These are phyloP conservation scores for Salinomyces thailandicus DNA, from an alignment of 2,329 filamentous ascomycete genomes.

Conservation along the genomic window DNA sequence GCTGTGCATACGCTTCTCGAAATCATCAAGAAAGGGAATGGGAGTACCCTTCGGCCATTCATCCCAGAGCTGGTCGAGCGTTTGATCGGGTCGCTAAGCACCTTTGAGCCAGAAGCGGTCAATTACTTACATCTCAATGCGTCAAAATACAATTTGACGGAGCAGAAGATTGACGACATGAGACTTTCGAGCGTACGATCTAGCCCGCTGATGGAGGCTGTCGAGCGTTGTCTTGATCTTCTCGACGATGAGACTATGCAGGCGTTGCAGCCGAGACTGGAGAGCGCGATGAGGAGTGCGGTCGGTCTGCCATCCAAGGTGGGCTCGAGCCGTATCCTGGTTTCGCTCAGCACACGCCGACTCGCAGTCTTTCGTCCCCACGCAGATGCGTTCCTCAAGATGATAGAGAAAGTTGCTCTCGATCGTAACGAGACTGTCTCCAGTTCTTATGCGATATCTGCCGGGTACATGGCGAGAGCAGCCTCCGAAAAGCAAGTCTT, in stretches of 20 bases:
- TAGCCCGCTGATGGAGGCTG: constrained; percentile 84
- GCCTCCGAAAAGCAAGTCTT: constrained; percentile 50
- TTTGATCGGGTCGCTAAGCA: constrained; percentile 71
- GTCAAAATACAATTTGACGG: constrained; percentile 69
- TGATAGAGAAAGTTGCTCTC: constrained; percentile 70
- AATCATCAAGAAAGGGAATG: constrained; percentile 75
- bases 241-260: constrained; percentile 71
- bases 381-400: constrained; percentile 62
- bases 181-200: constrained; percentile 70
- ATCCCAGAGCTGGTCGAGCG: constrained; percentile 72
- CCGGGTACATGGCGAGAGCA: constrained; percentile 69
- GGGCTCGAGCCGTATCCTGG: constrained; percentile 74
- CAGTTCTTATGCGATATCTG: constrained; percentile 73
- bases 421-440: constrained; percentile 93
- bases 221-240: constrained; percentile 77
- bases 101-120: constrained; percentile 76
- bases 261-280: constrained; percentile 59
- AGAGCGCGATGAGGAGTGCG: constrained; percentile 70
- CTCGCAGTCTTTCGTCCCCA: constrained; percentile 64
- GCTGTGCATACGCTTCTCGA: constrained; percentile 71
- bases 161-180: constrained; percentile 82
- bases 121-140: constrained; percentile 91
- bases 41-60: constrained; percentile 67
- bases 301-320: constrained; percentile 92
- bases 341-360: constrained; percentile 73